Evolutionary conservation across 2,329 filamentous ascomycete genomes (phyloP), one percentile per base, ranked within the genome.

Genomic region (Tolypocladium endophyticum): DNA sequence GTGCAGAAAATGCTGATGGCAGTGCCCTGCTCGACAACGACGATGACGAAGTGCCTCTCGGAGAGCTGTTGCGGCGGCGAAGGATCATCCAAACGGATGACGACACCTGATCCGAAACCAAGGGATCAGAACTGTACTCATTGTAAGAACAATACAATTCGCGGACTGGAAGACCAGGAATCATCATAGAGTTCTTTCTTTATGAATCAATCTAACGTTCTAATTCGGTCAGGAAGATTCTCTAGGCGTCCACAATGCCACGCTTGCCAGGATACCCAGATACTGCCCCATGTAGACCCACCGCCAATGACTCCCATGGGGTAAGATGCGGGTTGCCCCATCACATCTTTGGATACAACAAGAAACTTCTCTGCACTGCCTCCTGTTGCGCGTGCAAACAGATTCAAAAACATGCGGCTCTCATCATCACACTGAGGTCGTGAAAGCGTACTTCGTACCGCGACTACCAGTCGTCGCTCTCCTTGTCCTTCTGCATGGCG

Each of bases 401-500:
- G 23, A 23, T 35, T 9, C 25, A 14, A 55, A 53, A 55, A 60
- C 35, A 43, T 30, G 28, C 28, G 23, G n/a, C 33, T 35, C 50
- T 54, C 30, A 36, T 54, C 30, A 23, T 35, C 30, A 54, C 30
- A 36, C 30, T 16, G 30, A 53, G 45, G 33, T n/a, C 35, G 35
- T 57, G 23, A 53, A 58, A 8, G 56, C 56, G 35, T 53, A 53
- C 30, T 33, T 39, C 30, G 50, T 41, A 30, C 33, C 18, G 47
- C 58, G 25, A 43, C 67, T 71, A 89, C 87, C 87, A 89, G 69
- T 90, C 85, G 64, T 88, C 87, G 55, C 89, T 86, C 23, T 88
- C 82, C 60, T 83, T 79, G 72, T 84, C 84, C 68, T 81, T 84
- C 68, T 87, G 85, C 87, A 91, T 90, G 7, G 87, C 88, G 64